Percentiles rank a stretch among this genome's conserved stretches.
Conservation (phyloP, 495 filamentous ascomycete genomes). For the Darksidea phi region DNA sequence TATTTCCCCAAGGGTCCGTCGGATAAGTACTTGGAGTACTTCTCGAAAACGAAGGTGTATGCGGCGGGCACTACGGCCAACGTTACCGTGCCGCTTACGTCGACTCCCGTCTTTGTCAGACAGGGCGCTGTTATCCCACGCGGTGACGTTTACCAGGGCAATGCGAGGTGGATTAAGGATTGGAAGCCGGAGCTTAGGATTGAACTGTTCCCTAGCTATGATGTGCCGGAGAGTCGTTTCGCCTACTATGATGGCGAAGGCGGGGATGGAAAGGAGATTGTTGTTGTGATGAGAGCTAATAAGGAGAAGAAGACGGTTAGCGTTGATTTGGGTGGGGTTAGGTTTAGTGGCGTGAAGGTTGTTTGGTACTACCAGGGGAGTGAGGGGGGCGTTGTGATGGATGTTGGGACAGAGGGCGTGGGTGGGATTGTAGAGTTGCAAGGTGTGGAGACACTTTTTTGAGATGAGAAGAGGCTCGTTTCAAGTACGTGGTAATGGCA, state of each 20-base stretch:
- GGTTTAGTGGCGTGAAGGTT: background rate
- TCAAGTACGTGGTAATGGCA: too few species aligned
- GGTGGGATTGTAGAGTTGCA: background rate
- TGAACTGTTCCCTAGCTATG: constrained; percentile 38
- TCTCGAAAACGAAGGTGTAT: constrained; percentile 30
- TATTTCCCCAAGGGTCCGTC: constrained; percentile 35
- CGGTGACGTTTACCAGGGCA: constrained; percentile 40
- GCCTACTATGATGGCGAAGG: constrained; percentile 27
- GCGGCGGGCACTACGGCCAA: constrained; percentile 26
- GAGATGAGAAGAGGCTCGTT: too few species aligned
- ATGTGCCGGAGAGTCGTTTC: constrained; percentile 26
- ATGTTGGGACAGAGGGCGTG: background rate
- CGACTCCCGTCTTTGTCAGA: constrained; percentile 38
- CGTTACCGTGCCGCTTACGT: constrained; percentile 20
- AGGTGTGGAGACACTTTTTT: constrained; percentile 8
- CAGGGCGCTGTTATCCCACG: constrained; percentile 39
- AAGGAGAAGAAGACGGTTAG: background rate
- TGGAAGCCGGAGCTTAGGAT: constrained; percentile 38
- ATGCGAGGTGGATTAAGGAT: constrained; percentile 38
- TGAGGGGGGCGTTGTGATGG: background rate
- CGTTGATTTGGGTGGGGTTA: constrained; percentile 17
- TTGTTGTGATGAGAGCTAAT: constrained; percentile 13
- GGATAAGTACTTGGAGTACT: constrained; percentile 37
- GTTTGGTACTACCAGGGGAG: constrained; percentile 3
- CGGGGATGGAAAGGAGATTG: background rate